These are phyloP conservation scores for Aphelidium insulamus DNA, from an alignment of 371 early-diverging fungal species.

Conservation along the genomic window DNA sequence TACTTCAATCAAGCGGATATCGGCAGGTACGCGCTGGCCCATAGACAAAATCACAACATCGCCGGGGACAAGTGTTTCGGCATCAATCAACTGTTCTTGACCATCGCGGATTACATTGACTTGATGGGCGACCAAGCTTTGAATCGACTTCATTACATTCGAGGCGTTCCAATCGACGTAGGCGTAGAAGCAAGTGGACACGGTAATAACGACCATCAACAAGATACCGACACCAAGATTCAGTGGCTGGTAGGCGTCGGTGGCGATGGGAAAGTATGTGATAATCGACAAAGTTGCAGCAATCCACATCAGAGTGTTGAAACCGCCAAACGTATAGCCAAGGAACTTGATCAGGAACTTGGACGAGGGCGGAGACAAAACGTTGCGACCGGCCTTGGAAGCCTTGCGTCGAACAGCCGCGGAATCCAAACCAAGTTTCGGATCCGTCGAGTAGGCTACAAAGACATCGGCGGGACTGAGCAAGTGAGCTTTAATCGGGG, in stretches of 20 bases:
- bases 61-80: conserved; percentile 15
- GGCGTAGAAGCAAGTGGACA: conserved; percentile 38
- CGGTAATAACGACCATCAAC: conserved; percentile 28
- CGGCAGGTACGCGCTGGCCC: conserved; percentile 49
- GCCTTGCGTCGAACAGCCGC: conserved; percentile 13
- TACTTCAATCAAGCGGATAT: conserved; percentile 25
- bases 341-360: conserved; percentile 18
- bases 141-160: conserved; percentile 45
- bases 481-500: too few relatives aligned
- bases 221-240: conserved; percentile 24
- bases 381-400: conserved; percentile 20
- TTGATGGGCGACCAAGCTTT: conserved; percentile 37
- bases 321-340: conserved; percentile 21
- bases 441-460: too few relatives aligned
- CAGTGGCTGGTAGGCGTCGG: conserved; percentile 8
- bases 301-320: conserved; percentile 21
- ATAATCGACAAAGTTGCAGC: conserved; percentile 8
- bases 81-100: conserved; percentile 14
- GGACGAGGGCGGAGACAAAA: conserved; percentile 17
- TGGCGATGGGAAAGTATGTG: conserved; percentile 13
- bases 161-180: conserved; percentile 48
- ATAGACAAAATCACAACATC: conserved; percentile 33
- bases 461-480: too few relatives aligned
- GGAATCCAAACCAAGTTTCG: conserved; percentile 21
- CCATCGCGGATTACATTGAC: conserved; percentile 35